A percentile compares a stretch with the other conserved stretches of the same genome.
phyloP scores from a whole-genome alignment of 73 alveolate species.

The Paramecium biaurelia region DNA sequence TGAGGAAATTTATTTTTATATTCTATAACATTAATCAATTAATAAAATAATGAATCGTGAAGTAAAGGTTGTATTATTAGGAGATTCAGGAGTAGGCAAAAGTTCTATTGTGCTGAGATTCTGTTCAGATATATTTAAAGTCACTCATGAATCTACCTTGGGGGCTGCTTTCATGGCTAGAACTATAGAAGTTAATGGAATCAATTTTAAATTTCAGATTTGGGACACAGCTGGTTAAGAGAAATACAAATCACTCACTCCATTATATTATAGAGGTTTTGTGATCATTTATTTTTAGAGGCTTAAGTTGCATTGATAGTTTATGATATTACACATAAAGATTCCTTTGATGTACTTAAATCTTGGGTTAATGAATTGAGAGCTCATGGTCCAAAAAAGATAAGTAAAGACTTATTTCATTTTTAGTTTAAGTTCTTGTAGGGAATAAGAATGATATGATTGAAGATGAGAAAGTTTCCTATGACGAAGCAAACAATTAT shows the following conservation, averaged over 20 bases:
- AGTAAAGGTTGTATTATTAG: constrained; percentile 60
- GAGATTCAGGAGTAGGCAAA: constrained; percentile 65
- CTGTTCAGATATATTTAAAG: constrained; percentile 39
- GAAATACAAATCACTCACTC: constrained; percentile 63
- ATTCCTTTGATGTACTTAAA: constrained; percentile 50
- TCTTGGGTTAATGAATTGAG: constrained; percentile 56
- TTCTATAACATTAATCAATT: neutral
- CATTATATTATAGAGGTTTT: constrained; percentile 61
- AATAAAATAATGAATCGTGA: constrained; percentile 18
- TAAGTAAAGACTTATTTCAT: neutral
- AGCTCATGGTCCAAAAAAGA: constrained; percentile 58
- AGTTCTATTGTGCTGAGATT: constrained; percentile 53
- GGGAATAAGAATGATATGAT: constrained; percentile 59
- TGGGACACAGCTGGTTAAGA: constrained; percentile 70
- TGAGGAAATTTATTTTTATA: neutral
- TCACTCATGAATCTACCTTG: constrained; percentile 49
- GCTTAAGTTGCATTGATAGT: constrained; percentile 58
- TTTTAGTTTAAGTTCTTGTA: constrained; percentile 43
- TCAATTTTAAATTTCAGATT: constrained; percentile 44
- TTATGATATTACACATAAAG: constrained; percentile 55
- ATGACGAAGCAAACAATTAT: constrained; percentile 60
- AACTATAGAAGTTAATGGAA: constrained; percentile 38
- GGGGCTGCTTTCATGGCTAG: constrained; percentile 63
- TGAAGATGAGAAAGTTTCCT: constrained; percentile 54
- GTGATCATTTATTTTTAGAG: neutral